Percentiles rank a stretch among this genome's conserved stretches.
Conservation (phyloP, 2,329 filamentous ascomycete species). For the Sordariomycetes sp. region DNA sequence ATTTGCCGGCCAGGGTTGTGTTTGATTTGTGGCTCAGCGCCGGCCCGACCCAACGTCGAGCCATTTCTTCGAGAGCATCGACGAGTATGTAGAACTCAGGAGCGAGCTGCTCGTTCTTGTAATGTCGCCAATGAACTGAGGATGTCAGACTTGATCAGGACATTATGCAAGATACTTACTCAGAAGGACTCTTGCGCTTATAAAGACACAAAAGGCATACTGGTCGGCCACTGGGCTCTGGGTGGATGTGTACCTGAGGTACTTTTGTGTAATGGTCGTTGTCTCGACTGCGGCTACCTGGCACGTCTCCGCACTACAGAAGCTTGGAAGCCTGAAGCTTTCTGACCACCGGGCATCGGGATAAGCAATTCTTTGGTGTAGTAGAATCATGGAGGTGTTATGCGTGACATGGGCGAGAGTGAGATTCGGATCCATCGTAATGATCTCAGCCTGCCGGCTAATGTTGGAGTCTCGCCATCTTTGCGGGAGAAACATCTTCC, state of each 20-base stretch:
- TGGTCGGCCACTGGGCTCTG: slow-evolving; percentile 22
- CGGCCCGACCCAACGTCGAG: slow-evolving; percentile 15
- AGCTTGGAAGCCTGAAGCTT: slow-evolving; percentile 25
- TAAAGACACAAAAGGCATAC: slow-evolving; percentile 35
- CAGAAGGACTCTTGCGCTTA: slow-evolving; percentile 32
- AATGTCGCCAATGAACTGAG: slow-evolving; percentile 18
- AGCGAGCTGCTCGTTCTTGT: slow-evolving; percentile 8
- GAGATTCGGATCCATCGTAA: slow-evolving; percentile 36
- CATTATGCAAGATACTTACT: background rate
- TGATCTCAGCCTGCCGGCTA: slow-evolving; percentile 12
- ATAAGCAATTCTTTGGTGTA: slow-evolving; percentile 39
- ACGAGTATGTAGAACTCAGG: slow-evolving; percentile 17
- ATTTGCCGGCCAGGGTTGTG: slow-evolving; percentile 11
- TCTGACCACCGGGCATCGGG: slow-evolving; percentile 20
- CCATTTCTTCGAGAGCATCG: slow-evolving; percentile 17
- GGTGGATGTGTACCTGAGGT: slow-evolving; percentile 25
- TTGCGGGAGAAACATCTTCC: slow-evolving; percentile 33
- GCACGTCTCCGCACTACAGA: slow-evolving; percentile 38
- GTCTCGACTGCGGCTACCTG: slow-evolving; percentile 34
- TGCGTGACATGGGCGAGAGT: slow-evolving; percentile 39
- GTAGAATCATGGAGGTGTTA: slow-evolving; percentile 37
- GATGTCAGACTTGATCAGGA: background rate
- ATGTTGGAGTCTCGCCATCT: slow-evolving; percentile 29
- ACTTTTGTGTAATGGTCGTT: slow-evolving; percentile 34
- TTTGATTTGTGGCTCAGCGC: slow-evolving; percentile 1